These are phyloP conservation scores for Cutaneotrichosporon dermatis DNA, from an alignment of 1,284 basidiomycete species.

Conservation along the genomic window DNA sequence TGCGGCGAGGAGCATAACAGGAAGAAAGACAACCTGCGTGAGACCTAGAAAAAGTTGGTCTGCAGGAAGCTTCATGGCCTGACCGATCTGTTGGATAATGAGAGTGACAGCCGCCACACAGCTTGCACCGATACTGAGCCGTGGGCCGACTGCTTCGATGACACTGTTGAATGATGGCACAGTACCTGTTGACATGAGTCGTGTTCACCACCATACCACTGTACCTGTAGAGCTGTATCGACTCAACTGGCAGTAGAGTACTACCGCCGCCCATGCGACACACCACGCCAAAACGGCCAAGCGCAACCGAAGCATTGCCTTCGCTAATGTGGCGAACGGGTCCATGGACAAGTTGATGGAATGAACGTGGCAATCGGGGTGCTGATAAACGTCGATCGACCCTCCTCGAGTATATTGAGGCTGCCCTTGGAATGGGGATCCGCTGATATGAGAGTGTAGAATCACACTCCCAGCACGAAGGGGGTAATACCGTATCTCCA, in stretches of 20 bases:
- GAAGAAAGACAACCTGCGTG: slow-evolving; percentile 4
- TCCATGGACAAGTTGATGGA: slow-evolving; percentile 59
- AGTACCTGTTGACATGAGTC: neutral
- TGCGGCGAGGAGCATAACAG: slow-evolving; percentile 51
- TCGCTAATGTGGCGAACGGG: slow-evolving; percentile 63
- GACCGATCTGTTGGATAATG: neutral
- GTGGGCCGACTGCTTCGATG: neutral
- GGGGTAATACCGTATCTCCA: slow-evolving; percentile 69
- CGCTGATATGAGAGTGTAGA: slow-evolving; percentile 64
- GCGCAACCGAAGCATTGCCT: slow-evolving; percentile 67
- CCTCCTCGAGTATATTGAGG: slow-evolving; percentile 19
- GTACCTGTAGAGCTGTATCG: neutral
- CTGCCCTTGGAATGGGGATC: slow-evolving; percentile 59
- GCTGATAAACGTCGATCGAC: slow-evolving; percentile 43
- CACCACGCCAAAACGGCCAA: slow-evolving; percentile 66
- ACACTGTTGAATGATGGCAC: neutral
- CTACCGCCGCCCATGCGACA: slow-evolving; percentile 59
- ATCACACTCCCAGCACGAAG: slow-evolving; percentile 50
- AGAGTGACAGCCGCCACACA: neutral
- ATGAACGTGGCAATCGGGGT: slow-evolving; percentile 46
- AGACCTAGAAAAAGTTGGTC: slow-evolving; percentile 6
- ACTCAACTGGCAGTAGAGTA: slow-evolving; percentile 52
- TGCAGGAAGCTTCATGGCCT: neutral
- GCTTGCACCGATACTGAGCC: neutral
- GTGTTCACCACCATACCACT: neutral